Conservation (phyloP, 179 eudicot genomes). For the Beta corolliflora region DNA sequence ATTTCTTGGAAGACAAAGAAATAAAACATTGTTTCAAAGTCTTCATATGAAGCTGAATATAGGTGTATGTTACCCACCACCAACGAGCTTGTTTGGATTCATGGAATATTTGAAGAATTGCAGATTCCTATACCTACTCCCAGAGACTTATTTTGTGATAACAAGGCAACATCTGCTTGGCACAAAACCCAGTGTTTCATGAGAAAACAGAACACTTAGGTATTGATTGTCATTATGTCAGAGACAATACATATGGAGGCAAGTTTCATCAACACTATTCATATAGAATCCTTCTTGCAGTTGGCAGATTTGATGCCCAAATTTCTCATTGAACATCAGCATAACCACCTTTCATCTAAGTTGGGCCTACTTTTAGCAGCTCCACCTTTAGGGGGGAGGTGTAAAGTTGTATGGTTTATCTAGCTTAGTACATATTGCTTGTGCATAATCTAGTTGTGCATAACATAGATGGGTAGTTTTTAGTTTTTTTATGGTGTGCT, state of each 20-base stretch:
- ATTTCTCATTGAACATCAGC: background rate
- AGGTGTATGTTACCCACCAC: background rate
- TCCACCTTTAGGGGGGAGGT: too few relatives aligned
- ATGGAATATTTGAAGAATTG: background rate
- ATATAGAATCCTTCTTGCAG: background rate
- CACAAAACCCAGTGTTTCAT: background rate
- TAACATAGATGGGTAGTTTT: too few relatives aligned
- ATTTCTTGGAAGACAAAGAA: background rate
- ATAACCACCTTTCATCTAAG: background rate
- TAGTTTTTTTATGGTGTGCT: too few relatives aligned
- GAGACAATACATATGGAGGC: background rate
- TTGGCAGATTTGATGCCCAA: slow-evolving; percentile 2
- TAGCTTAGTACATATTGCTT: too few relatives aligned
- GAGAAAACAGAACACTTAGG: background rate
- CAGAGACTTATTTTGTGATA: background rate
- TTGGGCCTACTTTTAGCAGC: too few relatives aligned
- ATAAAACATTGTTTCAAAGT: too few relatives aligned
- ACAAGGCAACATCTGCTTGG: background rate
- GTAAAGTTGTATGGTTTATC: too few relatives aligned
- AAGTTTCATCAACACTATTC: background rate
- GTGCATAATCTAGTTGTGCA: too few relatives aligned
- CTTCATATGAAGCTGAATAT: background rate
- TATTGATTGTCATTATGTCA: background rate
- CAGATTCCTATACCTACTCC: background rate
- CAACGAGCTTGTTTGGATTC: background rate